Evolutionary conservation across 2,329 filamentous ascomycete genomes (phyloP).

Genomic region (Sphaerostilbella broomeana): DNA sequence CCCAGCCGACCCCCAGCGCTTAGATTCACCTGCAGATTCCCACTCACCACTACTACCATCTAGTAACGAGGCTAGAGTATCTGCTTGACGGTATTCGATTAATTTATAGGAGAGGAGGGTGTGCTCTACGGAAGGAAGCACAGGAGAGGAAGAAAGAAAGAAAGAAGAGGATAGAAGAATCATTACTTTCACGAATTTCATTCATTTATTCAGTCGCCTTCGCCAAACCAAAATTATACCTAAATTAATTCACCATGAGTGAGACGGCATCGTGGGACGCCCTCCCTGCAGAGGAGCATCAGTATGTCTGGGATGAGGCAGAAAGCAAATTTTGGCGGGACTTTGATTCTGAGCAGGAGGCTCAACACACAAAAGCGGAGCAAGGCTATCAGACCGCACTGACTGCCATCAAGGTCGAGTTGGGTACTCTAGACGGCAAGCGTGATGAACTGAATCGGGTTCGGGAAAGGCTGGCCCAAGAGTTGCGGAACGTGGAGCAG

Average conservation of each 20-base stretch:
- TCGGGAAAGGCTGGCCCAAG: constrained; percentile 23
- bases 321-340: constrained; percentile 30
- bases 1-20: no score
- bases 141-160: neutral
- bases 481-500: constrained; percentile 32
- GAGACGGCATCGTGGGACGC: constrained; percentile 22
- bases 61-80: neutral
- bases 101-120: neutral
- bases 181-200: no score
- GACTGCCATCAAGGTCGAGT: constrained; percentile 23
- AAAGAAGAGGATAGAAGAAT: neutral
- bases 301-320: constrained; percentile 30
- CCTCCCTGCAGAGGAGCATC: constrained; percentile 26
- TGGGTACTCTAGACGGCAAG: constrained; percentile 24
- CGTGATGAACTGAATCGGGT: constrained; percentile 24
- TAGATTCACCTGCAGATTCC: no score
- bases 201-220: no score
- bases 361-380: constrained; percentile 19
- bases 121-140: neutral
- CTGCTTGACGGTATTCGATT: neutral
- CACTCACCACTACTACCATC: no score
- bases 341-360: constrained; percentile 22
- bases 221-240: no score
- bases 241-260: constrained; percentile 11
- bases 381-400: constrained; percentile 21